phyloP scores from a whole-genome alignment of 2,329 filamentous ascomycete genomes.

The Nigrospora oryzae region DNA sequence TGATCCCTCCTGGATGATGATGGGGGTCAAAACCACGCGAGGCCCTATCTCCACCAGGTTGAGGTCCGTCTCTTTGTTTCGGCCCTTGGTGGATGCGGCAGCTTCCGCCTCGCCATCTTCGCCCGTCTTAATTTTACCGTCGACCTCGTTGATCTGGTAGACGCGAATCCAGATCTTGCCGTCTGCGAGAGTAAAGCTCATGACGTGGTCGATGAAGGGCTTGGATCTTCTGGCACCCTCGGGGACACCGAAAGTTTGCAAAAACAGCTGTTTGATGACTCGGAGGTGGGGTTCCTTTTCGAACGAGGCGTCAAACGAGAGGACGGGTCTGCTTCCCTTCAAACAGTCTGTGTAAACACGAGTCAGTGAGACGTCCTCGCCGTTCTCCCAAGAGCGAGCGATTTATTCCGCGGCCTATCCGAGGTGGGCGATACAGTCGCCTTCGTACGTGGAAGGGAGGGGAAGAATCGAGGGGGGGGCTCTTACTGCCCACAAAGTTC shows the following conservation, averaged over 20 bases:
- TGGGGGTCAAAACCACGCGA: slow-evolving; percentile 85
- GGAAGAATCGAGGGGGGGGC: too few species aligned
- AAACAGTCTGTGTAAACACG: slow-evolving; percentile 52
- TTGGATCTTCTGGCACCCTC: slow-evolving; percentile 83
- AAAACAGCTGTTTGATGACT: slow-evolving; percentile 82
- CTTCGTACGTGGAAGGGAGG: too few species aligned
- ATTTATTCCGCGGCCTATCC: too few species aligned
- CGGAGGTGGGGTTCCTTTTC: slow-evolving; percentile 71
- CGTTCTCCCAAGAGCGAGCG: too few species aligned
- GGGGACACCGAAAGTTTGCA: slow-evolving; percentile 87
- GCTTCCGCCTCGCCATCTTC: slow-evolving; percentile 35
- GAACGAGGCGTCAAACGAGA: slow-evolving; percentile 87
- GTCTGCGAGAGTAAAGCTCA: slow-evolving; percentile 84
- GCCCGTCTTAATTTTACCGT: slow-evolving; percentile 38
- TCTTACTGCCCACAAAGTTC: slow-evolving; percentile 72
- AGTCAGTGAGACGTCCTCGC: too few species aligned
- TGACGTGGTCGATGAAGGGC: slow-evolving; percentile 92
- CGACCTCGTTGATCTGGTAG: slow-evolving; percentile 85
- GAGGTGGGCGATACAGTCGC: too few species aligned
- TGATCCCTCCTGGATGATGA: slow-evolving; percentile 86
- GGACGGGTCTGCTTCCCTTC: slow-evolving; percentile 82
- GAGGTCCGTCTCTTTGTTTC: slow-evolving; percentile 60
- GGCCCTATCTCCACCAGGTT: slow-evolving; percentile 89
- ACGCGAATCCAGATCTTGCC: slow-evolving; percentile 94
- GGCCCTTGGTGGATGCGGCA: slow-evolving; percentile 17